Percentiles rank a stretch among this genome's conserved stretches.
Evolutionary conservation across 352 stramenopile species (phyloP).

Genomic region (Phytophthora colocasiae): DNA sequence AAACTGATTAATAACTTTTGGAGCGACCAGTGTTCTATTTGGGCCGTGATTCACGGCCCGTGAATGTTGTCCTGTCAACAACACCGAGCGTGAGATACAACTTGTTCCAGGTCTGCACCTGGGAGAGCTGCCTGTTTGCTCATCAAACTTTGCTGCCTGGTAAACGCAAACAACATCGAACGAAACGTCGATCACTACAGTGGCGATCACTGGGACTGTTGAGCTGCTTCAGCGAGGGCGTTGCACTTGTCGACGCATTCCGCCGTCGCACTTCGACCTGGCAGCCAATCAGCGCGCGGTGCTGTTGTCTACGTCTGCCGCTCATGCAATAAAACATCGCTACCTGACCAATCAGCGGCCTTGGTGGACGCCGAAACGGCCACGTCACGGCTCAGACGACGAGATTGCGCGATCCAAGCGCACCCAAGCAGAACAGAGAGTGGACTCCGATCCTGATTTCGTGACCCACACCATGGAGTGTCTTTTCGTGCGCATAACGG

Average conservation of each 20-base stretch:
- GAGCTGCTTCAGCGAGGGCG: background rate
- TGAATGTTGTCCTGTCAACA: too few relatives aligned
- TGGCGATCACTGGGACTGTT: too few relatives aligned
- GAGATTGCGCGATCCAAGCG: slow-evolving; percentile 12
- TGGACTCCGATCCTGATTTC: background rate
- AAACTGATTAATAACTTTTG: background rate
- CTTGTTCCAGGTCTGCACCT: too few relatives aligned
- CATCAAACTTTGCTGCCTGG: too few relatives aligned
- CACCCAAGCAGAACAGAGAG: slow-evolving; percentile 1
- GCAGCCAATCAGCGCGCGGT: too few relatives aligned
- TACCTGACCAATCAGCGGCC: slow-evolving; percentile 16
- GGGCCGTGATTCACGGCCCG: too few relatives aligned
- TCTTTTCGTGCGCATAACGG: background rate
- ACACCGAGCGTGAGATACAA: too few relatives aligned
- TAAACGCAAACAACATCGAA: too few relatives aligned
- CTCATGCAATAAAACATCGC: slow-evolving; percentile 7
- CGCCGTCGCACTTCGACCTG: slow-evolving; percentile 17
- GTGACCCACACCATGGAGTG: background rate
- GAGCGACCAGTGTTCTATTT: too few relatives aligned
- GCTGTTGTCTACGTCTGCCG: background rate
- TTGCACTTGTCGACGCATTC: slow-evolving; percentile 12
- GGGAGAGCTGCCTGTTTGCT: too few relatives aligned
- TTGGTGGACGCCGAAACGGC: background rate
- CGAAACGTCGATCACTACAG: too few relatives aligned
- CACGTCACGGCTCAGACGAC: slow-evolving; percentile 5